Base-by-base conservation (phyloP, 768 basidiomycete genomes). In the Tubosaeta sp. region DNA sequence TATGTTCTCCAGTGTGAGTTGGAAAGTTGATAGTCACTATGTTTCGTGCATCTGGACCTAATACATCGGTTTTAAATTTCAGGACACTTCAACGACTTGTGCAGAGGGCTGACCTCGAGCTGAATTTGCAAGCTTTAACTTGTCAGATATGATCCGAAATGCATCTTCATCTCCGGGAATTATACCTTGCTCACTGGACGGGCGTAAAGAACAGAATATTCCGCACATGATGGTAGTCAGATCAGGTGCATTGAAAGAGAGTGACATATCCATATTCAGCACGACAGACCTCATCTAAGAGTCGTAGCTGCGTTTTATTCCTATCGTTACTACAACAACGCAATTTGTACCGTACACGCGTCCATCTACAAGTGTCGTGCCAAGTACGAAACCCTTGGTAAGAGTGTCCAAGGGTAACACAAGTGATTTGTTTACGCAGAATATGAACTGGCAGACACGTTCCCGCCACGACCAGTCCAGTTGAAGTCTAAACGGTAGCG, bases 401-500 rank as follows among this genome's bases (percentile, higher is more conserved):
- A 47, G 22, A 39, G 35, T 29, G 58, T 49, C 58, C 13, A 48
- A 43, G 33, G 43, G n/a, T 45, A 51, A 29, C 19, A 32, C 19
- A 13, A 26, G 47, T 14, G n/a, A 35, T 38, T 44, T 42, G 31
- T 56, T 72, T 76, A 86, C 55, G 82, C 86, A 60, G 73, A 73
- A 81, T 98, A 98, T 47, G 87, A 84, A 56, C 83, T 86, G 35
- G 94, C 88, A 50, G 95, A 92, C 51, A 95, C 93, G 60, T 86
- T 92, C 59, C 95, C 95, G 46, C 95, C 95, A 59, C 92, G 91
- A 43, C 95, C 95, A 61, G 95, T 98, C 95, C 95, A 98, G 80
- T 97, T 97, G 76, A 95, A 79, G 76, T 99, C 95, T 89, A 54
- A 12, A 33, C 5, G 46, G 16, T 9, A 27, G 29, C 10, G 37